Conservation (phyloP, 805 yeast species). For the Cyberlindnera mrakii region DNA sequence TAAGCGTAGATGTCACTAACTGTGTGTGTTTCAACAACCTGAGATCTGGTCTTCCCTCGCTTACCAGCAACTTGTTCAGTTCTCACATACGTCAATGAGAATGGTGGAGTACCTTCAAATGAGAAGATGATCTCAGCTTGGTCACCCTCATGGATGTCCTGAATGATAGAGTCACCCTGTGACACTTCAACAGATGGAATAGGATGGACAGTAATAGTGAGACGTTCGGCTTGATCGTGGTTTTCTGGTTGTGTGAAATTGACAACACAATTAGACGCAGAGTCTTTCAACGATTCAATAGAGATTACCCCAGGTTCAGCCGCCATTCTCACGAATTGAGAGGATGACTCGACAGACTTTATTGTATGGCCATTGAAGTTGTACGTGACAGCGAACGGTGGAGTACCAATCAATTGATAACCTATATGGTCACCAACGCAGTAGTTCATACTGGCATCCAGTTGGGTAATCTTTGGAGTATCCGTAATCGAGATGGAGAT, state of each 20-base stretch:
- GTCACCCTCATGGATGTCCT: constrained; percentile 92
- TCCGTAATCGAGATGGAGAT: constrained; percentile 63
- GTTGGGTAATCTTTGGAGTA: constrained; percentile 57
- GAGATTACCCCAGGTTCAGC: constrained; percentile 73
- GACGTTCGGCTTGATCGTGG: constrained; percentile 26
- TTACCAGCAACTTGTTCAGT: constrained; percentile 42
- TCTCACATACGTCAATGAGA: constrained; percentile 77
- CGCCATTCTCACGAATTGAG: constrained; percentile 63
- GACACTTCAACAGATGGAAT: constrained; percentile 77
- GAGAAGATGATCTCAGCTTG: constrained; percentile 80
- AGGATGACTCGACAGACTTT: constrained; percentile 44
- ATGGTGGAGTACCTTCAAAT: constrained; percentile 88
- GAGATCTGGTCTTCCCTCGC: constrained; percentile 39
- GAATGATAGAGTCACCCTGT: constrained; percentile 69
- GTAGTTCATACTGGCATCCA: constrained; percentile 41
- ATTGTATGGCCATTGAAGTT: constrained; percentile 59
- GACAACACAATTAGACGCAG: constrained; percentile 66
- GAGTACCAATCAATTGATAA: constrained; percentile 67
- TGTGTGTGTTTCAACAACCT: constrained; percentile 54
- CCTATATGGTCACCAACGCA: constrained; percentile 92
- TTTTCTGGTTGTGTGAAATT: constrained; percentile 40
- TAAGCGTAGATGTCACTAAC: constrained; percentile 59
- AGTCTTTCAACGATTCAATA: constrained; percentile 65
- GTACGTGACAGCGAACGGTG: constrained; percentile 76
- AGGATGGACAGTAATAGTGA: constrained; percentile 41